Evolutionary conservation across 345 rosid species (phyloP).

Genomic region (Moricandia arvensis): DNA sequence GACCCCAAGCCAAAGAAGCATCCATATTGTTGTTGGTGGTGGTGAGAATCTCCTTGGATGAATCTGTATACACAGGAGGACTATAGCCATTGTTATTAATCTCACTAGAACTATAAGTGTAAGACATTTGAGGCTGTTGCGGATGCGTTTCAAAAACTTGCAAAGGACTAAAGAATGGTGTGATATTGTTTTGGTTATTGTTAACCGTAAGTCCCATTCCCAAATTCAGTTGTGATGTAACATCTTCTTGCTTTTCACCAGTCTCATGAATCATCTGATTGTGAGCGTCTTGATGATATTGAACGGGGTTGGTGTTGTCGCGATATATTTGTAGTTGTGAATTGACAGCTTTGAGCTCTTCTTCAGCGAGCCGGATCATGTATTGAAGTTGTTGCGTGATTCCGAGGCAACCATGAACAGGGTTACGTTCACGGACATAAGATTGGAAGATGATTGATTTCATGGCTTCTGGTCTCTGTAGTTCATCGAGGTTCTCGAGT

Average conservation of each 20-base stretch:
- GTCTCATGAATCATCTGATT: slow-evolving; percentile 24
- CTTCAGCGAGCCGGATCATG: slow-evolving; percentile 50
- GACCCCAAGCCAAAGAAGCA: slow-evolving; percentile 17
- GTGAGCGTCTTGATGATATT: not conserved
- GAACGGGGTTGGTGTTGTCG: slow-evolving; percentile 31
- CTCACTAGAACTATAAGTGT: slow-evolving; percentile 29
- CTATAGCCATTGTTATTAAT: slow-evolving; percentile 26
- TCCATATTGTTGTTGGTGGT: not conserved
- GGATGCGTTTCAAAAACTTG: slow-evolving; percentile 32
- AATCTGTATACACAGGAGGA: slow-evolving; percentile 38
- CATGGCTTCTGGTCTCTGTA: slow-evolving; percentile 68
- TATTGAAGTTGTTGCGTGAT: slow-evolving; percentile 48
- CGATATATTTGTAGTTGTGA: slow-evolving; percentile 61
- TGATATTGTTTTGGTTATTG: not conserved
- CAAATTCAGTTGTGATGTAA: slow-evolving; percentile 65
- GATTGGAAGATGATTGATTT: slow-evolving; percentile 73
- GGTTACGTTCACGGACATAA: slow-evolving; percentile 60
- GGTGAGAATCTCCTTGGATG: slow-evolving; percentile 40
- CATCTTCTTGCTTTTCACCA: slow-evolving; percentile 36
- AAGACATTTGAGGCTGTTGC: slow-evolving; percentile 48
- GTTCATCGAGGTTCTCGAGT: slow-evolving; percentile 49
- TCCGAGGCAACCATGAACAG: slow-evolving; percentile 76
- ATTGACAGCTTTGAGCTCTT: slow-evolving; percentile 59
- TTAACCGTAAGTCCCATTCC: slow-evolving; percentile 71
- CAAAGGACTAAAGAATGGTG: slow-evolving; percentile 27